These are phyloP conservation scores for Ambrosiella cleistominuta DNA, from an alignment of 2,329 filamentous ascomycete species.

Conservation along the genomic window DNA sequence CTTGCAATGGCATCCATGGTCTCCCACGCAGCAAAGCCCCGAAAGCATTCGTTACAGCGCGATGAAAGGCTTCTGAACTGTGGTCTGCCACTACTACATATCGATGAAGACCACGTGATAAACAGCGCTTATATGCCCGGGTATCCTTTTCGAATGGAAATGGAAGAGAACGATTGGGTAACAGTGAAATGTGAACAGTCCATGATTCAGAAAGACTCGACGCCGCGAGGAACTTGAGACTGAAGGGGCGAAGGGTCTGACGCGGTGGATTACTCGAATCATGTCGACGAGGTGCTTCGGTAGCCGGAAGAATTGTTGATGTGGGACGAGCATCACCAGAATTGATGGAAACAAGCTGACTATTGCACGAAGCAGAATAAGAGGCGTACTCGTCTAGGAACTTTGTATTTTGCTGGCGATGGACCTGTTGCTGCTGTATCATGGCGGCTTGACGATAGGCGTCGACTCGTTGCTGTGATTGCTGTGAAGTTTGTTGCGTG, in stretches of 20 bases:
- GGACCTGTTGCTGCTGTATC: conserved; percentile 6
- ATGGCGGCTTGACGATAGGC: not conserved
- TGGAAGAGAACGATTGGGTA: conserved; percentile 34
- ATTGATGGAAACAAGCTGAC: not conserved
- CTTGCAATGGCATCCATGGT: conserved; percentile 40
- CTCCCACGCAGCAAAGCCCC: conserved; percentile 30
- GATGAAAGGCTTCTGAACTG: conserved; percentile 30
- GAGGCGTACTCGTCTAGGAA: not conserved
- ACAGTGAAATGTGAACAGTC: conserved; percentile 42
- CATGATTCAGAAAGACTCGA: conserved; percentile 24
- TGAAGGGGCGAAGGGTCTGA: conserved; percentile 13
- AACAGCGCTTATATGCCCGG: conserved; percentile 40
- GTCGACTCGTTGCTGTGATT: not conserved
- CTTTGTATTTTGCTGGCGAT: conserved; percentile 6
- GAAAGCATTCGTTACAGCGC: conserved; percentile 33
- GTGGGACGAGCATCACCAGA: conserved; percentile 8
- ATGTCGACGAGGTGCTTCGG: conserved; percentile 10
- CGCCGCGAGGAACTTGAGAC: conserved; percentile 10
- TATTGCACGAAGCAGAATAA: not conserved
- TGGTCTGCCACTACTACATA: conserved; percentile 35
- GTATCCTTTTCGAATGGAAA: conserved; percentile 47
- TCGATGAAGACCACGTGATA: conserved; percentile 41
- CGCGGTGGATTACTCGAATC: conserved; percentile 9
- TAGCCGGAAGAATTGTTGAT: conserved; percentile 10
- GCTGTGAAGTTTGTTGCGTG: not conserved